phyloP scores from a whole-genome alignment of 805 yeast genomes.

The Lachancea sp. region DNA sequence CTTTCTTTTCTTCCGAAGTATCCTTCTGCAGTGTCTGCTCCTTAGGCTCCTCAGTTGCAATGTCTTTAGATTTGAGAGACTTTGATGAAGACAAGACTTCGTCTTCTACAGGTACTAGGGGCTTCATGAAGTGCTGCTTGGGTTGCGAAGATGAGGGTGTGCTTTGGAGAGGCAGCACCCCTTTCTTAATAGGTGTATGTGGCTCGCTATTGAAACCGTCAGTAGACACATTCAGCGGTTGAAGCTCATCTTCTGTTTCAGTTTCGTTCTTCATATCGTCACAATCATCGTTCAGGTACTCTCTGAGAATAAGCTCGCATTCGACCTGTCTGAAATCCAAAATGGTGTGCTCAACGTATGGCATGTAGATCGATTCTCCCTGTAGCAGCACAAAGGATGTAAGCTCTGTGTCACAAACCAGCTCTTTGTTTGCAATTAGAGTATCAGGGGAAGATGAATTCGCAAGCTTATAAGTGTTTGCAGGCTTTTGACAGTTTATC shows the following conservation, averaged over 20 bases:
- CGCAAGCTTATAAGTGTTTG: slow-evolving; percentile 23
- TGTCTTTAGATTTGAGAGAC: too few relatives aligned
- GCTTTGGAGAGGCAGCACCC: slow-evolving; percentile 4
- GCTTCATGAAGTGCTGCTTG: background rate
- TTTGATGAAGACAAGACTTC: too few relatives aligned
- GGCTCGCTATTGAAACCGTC: slow-evolving; percentile 16
- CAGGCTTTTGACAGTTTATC: slow-evolving; percentile 15
- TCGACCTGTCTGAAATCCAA: slow-evolving; percentile 53
- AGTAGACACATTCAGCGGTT: slow-evolving; percentile 19
- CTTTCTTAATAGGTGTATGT: slow-evolving; percentile 17
- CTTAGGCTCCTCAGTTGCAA: too few relatives aligned
- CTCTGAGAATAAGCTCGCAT: slow-evolving; percentile 51
- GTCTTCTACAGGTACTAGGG: slow-evolving; percentile 6
- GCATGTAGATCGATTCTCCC: slow-evolving; percentile 60
- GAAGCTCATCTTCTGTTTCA: slow-evolving; percentile 36
- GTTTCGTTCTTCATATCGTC: slow-evolving; percentile 39
- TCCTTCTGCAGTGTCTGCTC: too few relatives aligned
- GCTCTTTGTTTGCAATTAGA: slow-evolving; percentile 13
- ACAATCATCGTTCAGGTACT: slow-evolving; percentile 42
- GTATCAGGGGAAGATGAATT: slow-evolving; percentile 7
- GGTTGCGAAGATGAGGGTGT: background rate
- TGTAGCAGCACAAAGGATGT: slow-evolving; percentile 40
- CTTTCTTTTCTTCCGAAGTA: too few relatives aligned
- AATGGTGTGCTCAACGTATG: slow-evolving; percentile 52
- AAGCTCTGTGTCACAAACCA: slow-evolving; percentile 16